These are phyloP conservation scores for Cryptococcus amylolentus DNA, from an alignment of 1,284 basidiomycete genomes.

Conservation along the genomic window DNA sequence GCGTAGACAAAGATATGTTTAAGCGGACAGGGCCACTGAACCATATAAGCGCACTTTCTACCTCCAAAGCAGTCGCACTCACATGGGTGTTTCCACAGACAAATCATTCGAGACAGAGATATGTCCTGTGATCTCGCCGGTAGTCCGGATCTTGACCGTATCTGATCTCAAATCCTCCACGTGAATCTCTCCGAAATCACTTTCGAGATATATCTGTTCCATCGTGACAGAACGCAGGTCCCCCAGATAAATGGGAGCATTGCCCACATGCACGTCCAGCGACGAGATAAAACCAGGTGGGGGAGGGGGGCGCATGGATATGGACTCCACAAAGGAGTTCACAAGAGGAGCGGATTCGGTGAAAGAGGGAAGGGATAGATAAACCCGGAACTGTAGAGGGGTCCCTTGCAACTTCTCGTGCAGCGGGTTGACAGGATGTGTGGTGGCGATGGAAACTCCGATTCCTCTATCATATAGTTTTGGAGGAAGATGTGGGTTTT, in stretches of 20 bases:
- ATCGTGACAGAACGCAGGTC: slow-evolving; percentile 5
- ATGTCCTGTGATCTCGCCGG: slow-evolving; percentile 2
- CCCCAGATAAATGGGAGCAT: slow-evolving; percentile 2
- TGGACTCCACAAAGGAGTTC: not conserved
- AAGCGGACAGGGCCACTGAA: not conserved
- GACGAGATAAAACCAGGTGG: slow-evolving; percentile 3
- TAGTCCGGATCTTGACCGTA: not conserved
- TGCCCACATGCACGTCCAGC: slow-evolving; percentile 4
- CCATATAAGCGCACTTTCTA: not conserved
- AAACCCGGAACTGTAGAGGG: slow-evolving; percentile 13
- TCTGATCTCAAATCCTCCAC: slow-evolving; percentile 9
- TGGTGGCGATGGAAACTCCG: slow-evolving; percentile 14
- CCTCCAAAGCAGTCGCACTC: not conserved
- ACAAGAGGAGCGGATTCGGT: slow-evolving; percentile 1
- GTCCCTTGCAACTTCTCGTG: not conserved
- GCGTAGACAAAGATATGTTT: not conserved
- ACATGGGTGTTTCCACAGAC: not conserved
- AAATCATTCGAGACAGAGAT: slow-evolving; percentile 2
- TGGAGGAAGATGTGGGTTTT: not conserved
- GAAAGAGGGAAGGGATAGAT: slow-evolving; percentile 10
- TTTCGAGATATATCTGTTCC: slow-evolving; percentile 2
- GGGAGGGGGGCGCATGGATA: not conserved
- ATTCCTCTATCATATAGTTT: not conserved
- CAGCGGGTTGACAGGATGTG: not conserved
- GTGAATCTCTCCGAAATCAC: slow-evolving; percentile 3